Conservation (phyloP, 768 basidiomycete genomes). For the Pulveroboletus sp. region DNA sequence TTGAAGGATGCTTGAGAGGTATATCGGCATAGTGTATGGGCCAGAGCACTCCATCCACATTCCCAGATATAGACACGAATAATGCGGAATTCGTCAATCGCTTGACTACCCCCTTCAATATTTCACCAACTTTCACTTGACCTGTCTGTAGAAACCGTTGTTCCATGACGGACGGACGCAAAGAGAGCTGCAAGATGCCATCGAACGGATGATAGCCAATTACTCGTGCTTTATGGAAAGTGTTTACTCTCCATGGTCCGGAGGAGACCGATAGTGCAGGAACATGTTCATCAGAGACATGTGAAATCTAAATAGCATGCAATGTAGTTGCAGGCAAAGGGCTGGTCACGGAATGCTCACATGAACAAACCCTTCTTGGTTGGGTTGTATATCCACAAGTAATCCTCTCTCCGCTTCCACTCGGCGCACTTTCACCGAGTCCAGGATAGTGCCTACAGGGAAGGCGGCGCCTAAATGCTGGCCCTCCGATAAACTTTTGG, state of each 20-base stretch:
- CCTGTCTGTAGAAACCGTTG: slow-evolving; percentile 81
- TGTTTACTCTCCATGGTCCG: slow-evolving; percentile 76
- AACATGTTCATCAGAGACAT: slow-evolving; percentile 88
- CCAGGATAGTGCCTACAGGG: slow-evolving; percentile 70
- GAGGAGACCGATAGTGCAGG: slow-evolving; percentile 64
- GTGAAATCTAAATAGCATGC: slow-evolving; percentile 73
- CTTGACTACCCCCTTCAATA: slow-evolving; percentile 85
- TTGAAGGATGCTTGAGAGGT: slow-evolving; percentile 86
- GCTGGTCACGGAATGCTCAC: slow-evolving; percentile 45
- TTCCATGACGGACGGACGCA: slow-evolving; percentile 77
- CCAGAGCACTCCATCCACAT: slow-evolving; percentile 90
- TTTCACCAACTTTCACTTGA: slow-evolving; percentile 81
- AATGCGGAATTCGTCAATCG: slow-evolving; percentile 74
- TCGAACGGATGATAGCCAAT: slow-evolving; percentile 83
- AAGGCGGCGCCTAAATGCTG: slow-evolving; percentile 50
- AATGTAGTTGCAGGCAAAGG: neutral
- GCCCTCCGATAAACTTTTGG: slow-evolving; percentile 33
- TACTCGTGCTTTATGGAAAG: slow-evolving; percentile 81
- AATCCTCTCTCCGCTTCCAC: slow-evolving; percentile 84
- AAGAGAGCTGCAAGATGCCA: slow-evolving; percentile 81
- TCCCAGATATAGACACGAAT: slow-evolving; percentile 83
- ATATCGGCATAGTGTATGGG: slow-evolving; percentile 96
- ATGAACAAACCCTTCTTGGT: slow-evolving; percentile 79
- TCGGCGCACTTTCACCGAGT: slow-evolving; percentile 65
- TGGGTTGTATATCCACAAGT: slow-evolving; percentile 59